These are phyloP conservation scores for Dalbergia cultrata DNA, from an alignment of 306 rosid species.

Conservation along the genomic window DNA sequence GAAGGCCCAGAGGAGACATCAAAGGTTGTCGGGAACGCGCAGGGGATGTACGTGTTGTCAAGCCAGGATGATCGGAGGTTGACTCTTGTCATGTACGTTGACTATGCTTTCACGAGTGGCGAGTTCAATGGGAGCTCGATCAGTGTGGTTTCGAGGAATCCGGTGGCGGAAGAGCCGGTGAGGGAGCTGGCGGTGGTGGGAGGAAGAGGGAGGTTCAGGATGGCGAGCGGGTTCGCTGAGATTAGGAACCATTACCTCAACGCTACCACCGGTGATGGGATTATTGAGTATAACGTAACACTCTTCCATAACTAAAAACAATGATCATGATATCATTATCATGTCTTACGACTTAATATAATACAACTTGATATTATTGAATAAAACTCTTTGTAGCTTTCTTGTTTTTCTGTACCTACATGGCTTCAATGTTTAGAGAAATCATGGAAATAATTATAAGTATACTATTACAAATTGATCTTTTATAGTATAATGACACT, in stretches of 20 bases:
- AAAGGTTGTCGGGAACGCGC: slow-evolving; percentile 53
- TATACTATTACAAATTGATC: no score
- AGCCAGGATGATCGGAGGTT: not conserved
- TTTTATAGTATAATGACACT: not conserved
- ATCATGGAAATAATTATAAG: not conserved
- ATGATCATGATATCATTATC: no score
- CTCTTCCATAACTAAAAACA: slow-evolving; percentile 41
- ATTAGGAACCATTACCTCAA: slow-evolving; percentile 39
- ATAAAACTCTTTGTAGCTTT: not conserved
- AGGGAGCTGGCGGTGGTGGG: slow-evolving; percentile 61
- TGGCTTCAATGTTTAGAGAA: not conserved
- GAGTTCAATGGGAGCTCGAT: slow-evolving; percentile 52
- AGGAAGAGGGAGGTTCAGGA: slow-evolving; percentile 57
- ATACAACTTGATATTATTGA: not conserved
- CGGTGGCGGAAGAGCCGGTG: slow-evolving; percentile 36
- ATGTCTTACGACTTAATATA: not conserved
- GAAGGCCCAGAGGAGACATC: slow-evolving; percentile 48
- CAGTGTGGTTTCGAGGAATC: slow-evolving; percentile 52
- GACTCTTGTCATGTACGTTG: slow-evolving; percentile 39
- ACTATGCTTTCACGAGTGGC: slow-evolving; percentile 50
- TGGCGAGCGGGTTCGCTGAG: slow-evolving; percentile 51
- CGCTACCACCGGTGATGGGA: slow-evolving; percentile 43
- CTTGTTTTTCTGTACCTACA: not conserved
- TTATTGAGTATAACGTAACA: slow-evolving; percentile 52
- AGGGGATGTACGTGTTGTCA: slow-evolving; percentile 49